Percentiles rank a stretch among this genome's conserved stretches.
Evolutionary conservation across 306 rosid genomes (phyloP).

Genomic region (Rosa rugosa): DNA sequence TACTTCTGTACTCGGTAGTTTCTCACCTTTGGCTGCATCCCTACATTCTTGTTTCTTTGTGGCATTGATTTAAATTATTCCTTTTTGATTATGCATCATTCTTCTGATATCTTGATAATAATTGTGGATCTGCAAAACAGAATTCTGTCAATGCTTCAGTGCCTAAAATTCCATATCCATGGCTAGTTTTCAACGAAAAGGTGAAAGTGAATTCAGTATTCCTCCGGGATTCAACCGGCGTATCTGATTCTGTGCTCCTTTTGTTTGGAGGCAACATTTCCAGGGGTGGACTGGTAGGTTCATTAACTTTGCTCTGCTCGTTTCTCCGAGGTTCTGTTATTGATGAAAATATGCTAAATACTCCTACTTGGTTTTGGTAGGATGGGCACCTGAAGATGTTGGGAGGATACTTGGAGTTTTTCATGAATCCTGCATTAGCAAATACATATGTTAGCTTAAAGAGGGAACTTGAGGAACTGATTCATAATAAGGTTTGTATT

Average conservation of each 20-base stretch:
- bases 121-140: slow-evolving; percentile 34
- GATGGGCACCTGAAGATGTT: slow-evolving; percentile 65
- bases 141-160: slow-evolving; percentile 78
- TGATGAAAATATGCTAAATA: slow-evolving; percentile 7
- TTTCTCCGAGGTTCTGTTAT: slow-evolving; percentile 11
- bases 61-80: slow-evolving; percentile 8
- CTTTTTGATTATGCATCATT: slow-evolving; percentile 25
- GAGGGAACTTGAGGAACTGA: slow-evolving; percentile 70
- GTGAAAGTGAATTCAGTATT: slow-evolving; percentile 92
- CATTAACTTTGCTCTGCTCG: slow-evolving; percentile 3
- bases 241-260: slow-evolving; percentile 80
- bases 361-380: slow-evolving; percentile 34
- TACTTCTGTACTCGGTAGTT: slow-evolving; percentile 43
- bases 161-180: slow-evolving; percentile 85
- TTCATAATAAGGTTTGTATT: slow-evolving; percentile 68
- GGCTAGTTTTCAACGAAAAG: slow-evolving; percentile 96
- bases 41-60: slow-evolving; percentile 11
- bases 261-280: slow-evolving; percentile 80
- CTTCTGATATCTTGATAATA: slow-evolving; percentile 28
- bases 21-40: slow-evolving; percentile 22
- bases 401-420: slow-evolving; percentile 73
- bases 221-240: slow-evolving; percentile 89
- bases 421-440: slow-evolving; percentile 83
- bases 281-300: slow-evolving; percentile 44
- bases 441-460: slow-evolving; percentile 63